Conservation (phyloP, 352 stramenopile species). For the Globisporangium solare region DNA sequence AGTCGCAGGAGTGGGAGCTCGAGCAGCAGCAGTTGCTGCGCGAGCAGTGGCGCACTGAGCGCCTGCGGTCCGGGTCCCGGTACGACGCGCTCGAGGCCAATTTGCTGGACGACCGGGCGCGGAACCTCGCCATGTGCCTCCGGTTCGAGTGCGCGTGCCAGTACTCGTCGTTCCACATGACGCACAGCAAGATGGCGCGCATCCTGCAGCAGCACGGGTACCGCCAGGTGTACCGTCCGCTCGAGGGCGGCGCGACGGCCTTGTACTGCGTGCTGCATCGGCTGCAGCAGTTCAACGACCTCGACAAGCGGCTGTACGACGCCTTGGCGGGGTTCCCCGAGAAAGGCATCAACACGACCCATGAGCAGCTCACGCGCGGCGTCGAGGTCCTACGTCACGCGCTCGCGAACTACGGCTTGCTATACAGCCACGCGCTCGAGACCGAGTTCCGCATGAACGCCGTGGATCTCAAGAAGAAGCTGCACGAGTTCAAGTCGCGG, state of each 20-base stretch:
- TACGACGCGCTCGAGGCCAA: constrained; percentile 66
- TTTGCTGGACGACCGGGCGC: constrained; percentile 57
- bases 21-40: constrained; percentile 19
- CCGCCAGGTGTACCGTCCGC: constrained; percentile 39
- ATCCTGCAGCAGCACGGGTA: constrained; percentile 55
- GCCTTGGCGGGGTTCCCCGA: constrained; percentile 34
- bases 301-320: constrained; percentile 66
- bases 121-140: constrained; percentile 67
- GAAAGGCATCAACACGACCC: constrained; percentile 10
- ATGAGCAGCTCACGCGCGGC: constrained; percentile 27
- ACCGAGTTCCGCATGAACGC: constrained; percentile 42
- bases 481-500: constrained; percentile 72
- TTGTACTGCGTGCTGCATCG: constrained; percentile 61
- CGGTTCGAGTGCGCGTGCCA: constrained; percentile 70
- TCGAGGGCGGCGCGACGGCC: constrained; percentile 32
- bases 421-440: constrained; percentile 55
- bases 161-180: constrained; percentile 52
- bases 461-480: constrained; percentile 72
- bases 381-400: constrained; percentile 59
- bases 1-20: constrained; percentile 19
- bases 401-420: constrained; percentile 62
- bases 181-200: constrained; percentile 50
- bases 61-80: constrained; percentile 6
- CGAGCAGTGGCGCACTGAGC: constrained; percentile 11
- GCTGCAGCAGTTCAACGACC: constrained; percentile 67